These are phyloP conservation scores for Penicillium arizonense DNA, from an alignment of 495 filamentous ascomycete species.

Conservation along the genomic window DNA sequence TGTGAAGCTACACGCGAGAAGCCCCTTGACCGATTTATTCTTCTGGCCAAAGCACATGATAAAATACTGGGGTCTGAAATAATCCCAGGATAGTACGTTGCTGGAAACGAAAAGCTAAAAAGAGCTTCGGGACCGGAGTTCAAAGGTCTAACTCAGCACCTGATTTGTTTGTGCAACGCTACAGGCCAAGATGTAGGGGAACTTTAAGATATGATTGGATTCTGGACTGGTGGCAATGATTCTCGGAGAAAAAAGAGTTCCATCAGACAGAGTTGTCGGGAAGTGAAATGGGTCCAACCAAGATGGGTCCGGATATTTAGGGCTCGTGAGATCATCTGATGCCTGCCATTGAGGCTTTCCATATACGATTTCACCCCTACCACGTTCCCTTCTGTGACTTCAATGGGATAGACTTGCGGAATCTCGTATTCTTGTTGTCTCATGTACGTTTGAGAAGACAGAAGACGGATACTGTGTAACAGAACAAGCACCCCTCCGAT, in stretches of 20 bases:
- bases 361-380: background rate
- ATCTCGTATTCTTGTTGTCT: background rate
- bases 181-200: slow-evolving; percentile 8
- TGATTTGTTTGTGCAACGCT: slow-evolving; percentile 24
- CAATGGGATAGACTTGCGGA: background rate
- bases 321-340: slow-evolving; percentile 13
- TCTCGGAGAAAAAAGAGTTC: slow-evolving; percentile 13
- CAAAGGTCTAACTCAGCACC: slow-evolving; percentile 19
- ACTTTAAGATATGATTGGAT: slow-evolving; percentile 10
- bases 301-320: background rate
- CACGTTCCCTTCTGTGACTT: background rate
- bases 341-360: background rate
- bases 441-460: slow-evolving; percentile 3
- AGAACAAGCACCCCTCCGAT: slow-evolving; percentile 23
- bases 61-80: background rate
- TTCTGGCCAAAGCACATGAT: slow-evolving; percentile 8
- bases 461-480: slow-evolving; percentile 21
- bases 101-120: background rate
- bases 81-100: background rate
- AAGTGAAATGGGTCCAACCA: background rate
- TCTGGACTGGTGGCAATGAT: slow-evolving; percentile 9
- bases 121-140: background rate
- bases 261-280: background rate
- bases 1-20: slow-evolving; percentile 5
- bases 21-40: slow-evolving; percentile 9